A percentile compares a stretch with the other conserved stretches of the same genome.
These are phyloP conservation scores for Dryas octopetala DNA, from an alignment of 306 rosid genomes.

Conservation along the genomic window DNA sequence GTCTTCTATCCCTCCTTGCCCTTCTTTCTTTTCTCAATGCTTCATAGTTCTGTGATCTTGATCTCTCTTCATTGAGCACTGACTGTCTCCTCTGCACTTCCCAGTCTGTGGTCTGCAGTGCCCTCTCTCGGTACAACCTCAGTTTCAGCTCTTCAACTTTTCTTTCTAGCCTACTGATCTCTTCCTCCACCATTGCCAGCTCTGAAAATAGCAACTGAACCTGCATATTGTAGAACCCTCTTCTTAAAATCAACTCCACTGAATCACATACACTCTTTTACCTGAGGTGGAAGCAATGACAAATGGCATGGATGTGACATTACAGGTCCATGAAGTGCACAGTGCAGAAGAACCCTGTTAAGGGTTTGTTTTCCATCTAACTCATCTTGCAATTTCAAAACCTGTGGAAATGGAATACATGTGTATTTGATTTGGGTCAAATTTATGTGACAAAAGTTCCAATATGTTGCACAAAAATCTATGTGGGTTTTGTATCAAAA, in stretches of 20 bases:
- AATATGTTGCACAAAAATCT: not conserved
- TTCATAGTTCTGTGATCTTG: conserved; percentile 47
- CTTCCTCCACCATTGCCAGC: conserved; percentile 66
- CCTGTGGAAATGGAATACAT: conserved; percentile 36
- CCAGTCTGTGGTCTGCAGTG: conserved; percentile 40
- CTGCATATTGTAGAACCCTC: conserved; percentile 30
- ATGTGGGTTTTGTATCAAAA: not conserved
- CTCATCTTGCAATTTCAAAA: conserved; percentile 53
- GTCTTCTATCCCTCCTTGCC: conserved; percentile 35
- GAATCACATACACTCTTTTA: conserved; percentile 7
- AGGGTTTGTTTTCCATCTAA: conserved; percentile 66
- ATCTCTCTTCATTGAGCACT: conserved; percentile 32
- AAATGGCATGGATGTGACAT: conserved; percentile 49
- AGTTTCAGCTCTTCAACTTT: conserved; percentile 67
- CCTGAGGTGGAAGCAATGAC: conserved; percentile 61
- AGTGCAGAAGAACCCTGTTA: conserved; percentile 50
- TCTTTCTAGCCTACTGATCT: conserved; percentile 63
- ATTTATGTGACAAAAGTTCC: not conserved
- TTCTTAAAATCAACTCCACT: not conserved
- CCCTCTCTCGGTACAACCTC: conserved; percentile 51
- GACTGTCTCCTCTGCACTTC: conserved; percentile 43
- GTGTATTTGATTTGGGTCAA: not conserved
- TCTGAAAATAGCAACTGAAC: conserved; percentile 65
- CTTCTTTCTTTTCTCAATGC: conserved; percentile 33
- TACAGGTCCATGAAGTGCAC: conserved; percentile 67